phyloP scores from a whole-genome alignment of 139 green algal species.

The Monoraphidium neglectum region DNA sequence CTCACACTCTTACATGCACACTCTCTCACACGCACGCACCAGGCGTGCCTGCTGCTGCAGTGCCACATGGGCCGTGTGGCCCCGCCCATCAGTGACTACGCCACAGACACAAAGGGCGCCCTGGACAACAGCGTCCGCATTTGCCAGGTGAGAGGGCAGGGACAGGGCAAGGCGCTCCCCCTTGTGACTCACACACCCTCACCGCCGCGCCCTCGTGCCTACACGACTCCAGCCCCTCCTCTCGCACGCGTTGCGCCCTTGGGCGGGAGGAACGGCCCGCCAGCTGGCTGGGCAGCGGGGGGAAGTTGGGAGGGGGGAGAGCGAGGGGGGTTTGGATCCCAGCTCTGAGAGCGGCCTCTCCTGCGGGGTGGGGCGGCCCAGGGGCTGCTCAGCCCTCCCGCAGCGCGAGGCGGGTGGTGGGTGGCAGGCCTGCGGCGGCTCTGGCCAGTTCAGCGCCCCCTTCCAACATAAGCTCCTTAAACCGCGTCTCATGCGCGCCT shows the following conservation, averaged over 20 bases:
- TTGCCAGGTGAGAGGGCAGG: conserved; percentile 62
- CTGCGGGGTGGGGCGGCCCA: too few relatives aligned
- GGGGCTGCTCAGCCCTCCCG: too few relatives aligned
- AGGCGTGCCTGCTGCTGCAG: conserved; percentile 49
- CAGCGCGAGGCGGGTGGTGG: neutral
- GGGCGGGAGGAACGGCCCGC: too few relatives aligned
- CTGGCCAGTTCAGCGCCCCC: neutral
- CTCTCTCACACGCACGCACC: too few relatives aligned
- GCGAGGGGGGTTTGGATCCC: too few relatives aligned
- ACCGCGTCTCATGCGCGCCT: conserved; percentile 7
- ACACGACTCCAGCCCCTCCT: neutral
- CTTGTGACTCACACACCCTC: neutral
- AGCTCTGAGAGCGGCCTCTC: too few relatives aligned
- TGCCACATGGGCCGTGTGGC: conserved; percentile 82
- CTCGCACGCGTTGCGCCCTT: neutral
- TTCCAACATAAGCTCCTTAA: conserved; percentile 57
- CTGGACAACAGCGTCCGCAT: conserved; percentile 93
- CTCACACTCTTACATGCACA: too few relatives aligned
- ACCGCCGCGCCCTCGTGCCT: neutral
- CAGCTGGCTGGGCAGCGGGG: too few relatives aligned
- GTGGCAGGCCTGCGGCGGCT: neutral
- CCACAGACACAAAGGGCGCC: conserved; percentile 91
- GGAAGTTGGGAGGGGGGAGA: too few relatives aligned
- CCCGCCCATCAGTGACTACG: conserved; percentile 91
- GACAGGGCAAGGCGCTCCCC: neutral